Evolutionary conservation across 148 eudicot species (phyloP).

Genomic region (Limonium bicolor): DNA sequence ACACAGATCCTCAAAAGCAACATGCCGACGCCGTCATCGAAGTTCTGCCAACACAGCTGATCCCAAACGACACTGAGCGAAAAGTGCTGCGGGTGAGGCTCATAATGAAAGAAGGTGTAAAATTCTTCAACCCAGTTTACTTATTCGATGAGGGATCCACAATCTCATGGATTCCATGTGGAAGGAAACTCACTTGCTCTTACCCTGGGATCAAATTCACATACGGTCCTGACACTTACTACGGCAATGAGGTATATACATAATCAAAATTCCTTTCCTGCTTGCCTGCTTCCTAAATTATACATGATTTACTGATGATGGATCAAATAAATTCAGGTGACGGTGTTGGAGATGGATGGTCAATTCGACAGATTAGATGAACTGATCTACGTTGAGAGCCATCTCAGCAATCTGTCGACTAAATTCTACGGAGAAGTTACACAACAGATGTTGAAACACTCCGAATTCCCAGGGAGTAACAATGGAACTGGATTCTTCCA

Average conservation of each 20-base stretch:
- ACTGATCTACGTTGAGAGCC: conserved; percentile 93
- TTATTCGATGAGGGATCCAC: conserved; percentile 97
- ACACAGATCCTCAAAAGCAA: conserved; percentile 89
- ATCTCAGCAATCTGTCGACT: conserved; percentile 86
- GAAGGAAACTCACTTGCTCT: conserved; percentile 88
- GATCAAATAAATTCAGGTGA: conserved; percentile 34
- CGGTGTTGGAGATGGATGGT: conserved; percentile 95
- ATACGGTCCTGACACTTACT: conserved; percentile 88
- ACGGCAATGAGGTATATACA: conserved; percentile 49
- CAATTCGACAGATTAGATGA: conserved; percentile 97
- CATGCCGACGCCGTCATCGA: conserved; percentile 94
- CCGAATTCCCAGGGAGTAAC: conserved; percentile 96
- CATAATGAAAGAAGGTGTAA: conserved; percentile 89
- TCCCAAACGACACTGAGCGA: conserved; percentile 85
- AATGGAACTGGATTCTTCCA: conserved; percentile 98
- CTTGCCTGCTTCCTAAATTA: background rate
- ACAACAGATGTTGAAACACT: conserved; percentile 92
- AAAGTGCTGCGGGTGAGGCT: conserved; percentile 84
- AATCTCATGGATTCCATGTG: conserved; percentile 91
- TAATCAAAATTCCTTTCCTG: background rate
- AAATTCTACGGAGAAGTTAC: conserved; percentile 99
- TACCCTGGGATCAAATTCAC: conserved; percentile 94
- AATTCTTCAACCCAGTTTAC: conserved; percentile 83
- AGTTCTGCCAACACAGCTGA: conserved; percentile 85
- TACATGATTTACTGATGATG: background rate